Evolutionary conservation across 73 alveolate genomes (phyloP).

Genomic region (Paramecium bursaria): DNA sequence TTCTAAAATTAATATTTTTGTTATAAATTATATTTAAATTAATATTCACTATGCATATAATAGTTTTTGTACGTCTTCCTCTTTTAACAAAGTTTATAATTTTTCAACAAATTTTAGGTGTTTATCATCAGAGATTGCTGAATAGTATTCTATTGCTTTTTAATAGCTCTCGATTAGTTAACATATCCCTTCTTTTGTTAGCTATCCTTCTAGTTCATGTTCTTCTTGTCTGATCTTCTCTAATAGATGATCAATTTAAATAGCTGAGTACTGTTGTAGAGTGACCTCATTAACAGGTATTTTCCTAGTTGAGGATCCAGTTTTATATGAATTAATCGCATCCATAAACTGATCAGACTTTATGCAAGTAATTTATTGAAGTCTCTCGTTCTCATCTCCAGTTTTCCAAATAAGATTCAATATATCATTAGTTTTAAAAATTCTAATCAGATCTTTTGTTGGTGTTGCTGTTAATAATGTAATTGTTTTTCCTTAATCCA

Average conservation of each 20-base stretch:
- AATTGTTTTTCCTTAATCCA: not conserved
- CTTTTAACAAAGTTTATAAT: not conserved
- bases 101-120: conserved; percentile 8
- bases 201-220: not conserved
- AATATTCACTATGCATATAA: too few relatives aligned
- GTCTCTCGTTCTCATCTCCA: not conserved
- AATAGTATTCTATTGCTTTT: conserved; percentile 54
- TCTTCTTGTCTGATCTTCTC: not conserved
- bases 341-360: not conserved
- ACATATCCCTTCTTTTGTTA: conserved; percentile 5
- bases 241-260: not conserved
- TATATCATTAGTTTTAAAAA: not conserved
- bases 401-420: not conserved
- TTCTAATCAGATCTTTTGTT: not conserved
- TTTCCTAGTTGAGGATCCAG: not conserved
- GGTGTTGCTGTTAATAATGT: not conserved
- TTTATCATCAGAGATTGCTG: conserved; percentile 42
- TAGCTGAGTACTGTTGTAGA: not conserved
- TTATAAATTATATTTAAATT: too few relatives aligned
- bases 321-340: not conserved
- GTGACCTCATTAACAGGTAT: not conserved
- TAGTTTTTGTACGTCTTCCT: conserved; percentile 29
- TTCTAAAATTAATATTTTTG: too few relatives aligned
- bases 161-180: not conserved
- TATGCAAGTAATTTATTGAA: not conserved